A percentile compares a stretch with the other conserved stretches of the same genome.
phyloP scores from a whole-genome alignment of 805 yeast genomes.

The Cyberlindnera mycetangii region DNA sequence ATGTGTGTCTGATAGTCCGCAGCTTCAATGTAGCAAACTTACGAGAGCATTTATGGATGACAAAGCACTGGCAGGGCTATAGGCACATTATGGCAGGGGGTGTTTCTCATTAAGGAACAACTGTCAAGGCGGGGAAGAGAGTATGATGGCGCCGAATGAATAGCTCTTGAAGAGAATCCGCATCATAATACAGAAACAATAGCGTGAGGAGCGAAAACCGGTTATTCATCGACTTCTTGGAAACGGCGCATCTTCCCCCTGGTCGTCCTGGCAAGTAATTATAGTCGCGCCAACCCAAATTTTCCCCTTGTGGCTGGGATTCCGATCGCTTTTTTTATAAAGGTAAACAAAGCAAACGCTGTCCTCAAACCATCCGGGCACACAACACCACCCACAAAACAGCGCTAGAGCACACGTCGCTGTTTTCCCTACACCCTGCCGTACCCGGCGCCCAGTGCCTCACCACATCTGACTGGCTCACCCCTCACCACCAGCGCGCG shows the following conservation, averaged over 20 bases:
- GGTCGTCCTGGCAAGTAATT: too few species aligned
- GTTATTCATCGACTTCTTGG: too few species aligned
- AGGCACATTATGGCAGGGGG: neutral
- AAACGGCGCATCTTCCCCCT: too few species aligned
- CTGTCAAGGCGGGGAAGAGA: too few species aligned
- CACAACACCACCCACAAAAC: neutral
- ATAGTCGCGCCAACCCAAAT: neutral
- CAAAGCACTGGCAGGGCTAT: neutral
- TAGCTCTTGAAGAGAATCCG: too few species aligned
- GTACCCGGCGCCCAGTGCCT: too few species aligned
- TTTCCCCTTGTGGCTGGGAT: neutral
- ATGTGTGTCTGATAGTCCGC: neutral
- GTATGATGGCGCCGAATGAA: too few species aligned
- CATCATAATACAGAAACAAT: neutral
- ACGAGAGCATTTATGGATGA: neutral
- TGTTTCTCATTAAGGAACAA: too few species aligned
- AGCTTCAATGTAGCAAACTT: neutral
- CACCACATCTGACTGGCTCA: neutral
- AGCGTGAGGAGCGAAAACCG: neutral
- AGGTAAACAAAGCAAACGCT: neutral
- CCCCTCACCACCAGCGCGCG: neutral
- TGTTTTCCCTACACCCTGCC: too few species aligned
- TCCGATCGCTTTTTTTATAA: neutral
- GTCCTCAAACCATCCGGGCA: neutral
- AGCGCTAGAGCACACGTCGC: neutral